A percentile compares a stretch with the other conserved stretches of the same genome.
These are phyloP conservation scores for Pleurotus giganteus DNA, from an alignment of 768 basidiomycete genomes.

Conservation along the genomic window DNA sequence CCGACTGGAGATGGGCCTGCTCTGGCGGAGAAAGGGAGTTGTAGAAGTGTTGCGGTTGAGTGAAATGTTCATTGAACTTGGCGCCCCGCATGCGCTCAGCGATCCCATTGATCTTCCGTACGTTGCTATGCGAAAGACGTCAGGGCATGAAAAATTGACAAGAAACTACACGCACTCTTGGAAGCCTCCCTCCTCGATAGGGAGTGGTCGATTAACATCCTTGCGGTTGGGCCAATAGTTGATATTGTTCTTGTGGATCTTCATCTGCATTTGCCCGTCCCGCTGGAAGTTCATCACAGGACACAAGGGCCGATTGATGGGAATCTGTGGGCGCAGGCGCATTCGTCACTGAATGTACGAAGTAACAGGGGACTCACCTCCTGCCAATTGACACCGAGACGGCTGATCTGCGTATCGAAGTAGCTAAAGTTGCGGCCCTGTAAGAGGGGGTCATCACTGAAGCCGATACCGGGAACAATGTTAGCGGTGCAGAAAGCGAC, in stretches of 20 bases:
- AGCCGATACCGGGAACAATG: conserved; percentile 66
- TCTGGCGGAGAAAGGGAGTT: conserved; percentile 75
- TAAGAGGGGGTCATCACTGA: conserved; percentile 77
- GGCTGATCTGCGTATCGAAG: conserved; percentile 79
- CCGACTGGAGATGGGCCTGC: conserved; percentile 66
- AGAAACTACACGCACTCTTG: conserved; percentile 38
- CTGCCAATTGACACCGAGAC: conserved; percentile 81
- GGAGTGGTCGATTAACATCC: conserved; percentile 43
- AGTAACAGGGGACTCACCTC: conserved; percentile 35
- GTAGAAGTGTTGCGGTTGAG: conserved; percentile 78
- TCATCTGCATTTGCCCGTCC: conserved; percentile 56
- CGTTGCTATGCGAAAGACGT: conserved; percentile 32
- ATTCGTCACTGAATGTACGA: neutral
- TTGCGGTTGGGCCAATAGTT: conserved; percentile 88
- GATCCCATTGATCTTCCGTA: conserved; percentile 49
- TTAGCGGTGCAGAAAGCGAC: conserved; percentile 84
- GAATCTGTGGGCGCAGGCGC: conserved; percentile 43
- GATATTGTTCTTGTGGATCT: conserved; percentile 53
- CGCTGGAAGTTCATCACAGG: conserved; percentile 71
- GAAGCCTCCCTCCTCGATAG: conserved; percentile 54
- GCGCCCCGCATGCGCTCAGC: conserved; percentile 61
- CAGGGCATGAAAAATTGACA: no score
- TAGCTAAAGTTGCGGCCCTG: conserved; percentile 87
- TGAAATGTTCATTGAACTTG: conserved; percentile 78
- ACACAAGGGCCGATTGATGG: conserved; percentile 80